Base-by-base conservation (phyloP, 495 filamentous ascomycete genomes). In the Penicillium waksmanii region DNA sequence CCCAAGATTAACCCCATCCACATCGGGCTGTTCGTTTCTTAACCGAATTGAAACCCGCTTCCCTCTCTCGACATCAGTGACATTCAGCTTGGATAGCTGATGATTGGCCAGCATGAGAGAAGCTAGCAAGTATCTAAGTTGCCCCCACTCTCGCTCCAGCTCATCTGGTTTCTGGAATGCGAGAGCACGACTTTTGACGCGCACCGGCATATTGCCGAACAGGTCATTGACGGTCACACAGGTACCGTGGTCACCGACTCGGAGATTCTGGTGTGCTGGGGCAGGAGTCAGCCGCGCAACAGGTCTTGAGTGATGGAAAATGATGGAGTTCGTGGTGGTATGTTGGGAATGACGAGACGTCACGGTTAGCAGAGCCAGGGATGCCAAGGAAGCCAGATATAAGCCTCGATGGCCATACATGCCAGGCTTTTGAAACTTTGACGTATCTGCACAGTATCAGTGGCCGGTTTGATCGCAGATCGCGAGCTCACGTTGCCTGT, bases 141-240 rank as follows among this genome's bases (percentile, higher is more conserved):
- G 72, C 13, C 90, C 85, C 88, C 91, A 94, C 52, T 89, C 82
- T 54, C 82, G 82, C 31, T 93, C 88, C 3, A 85, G 58, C 46
- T 89, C 84, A 11, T 81, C 74, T 2, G 78, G 76, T 52, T 73
- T 76, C 53, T 81, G 72, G 12, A 76, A 62, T 48, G 69, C 55
- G 5, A 80, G 65, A 11, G 84, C 80, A 63, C 92, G 82, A 66
- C 89, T 90, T 73, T 95, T 96, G 19, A 97, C 87, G n/a, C 96
- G 88, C 11, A 98, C 95, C 2, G 95, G 95, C 88, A 98, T 93
- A 50, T 91, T 93, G 2, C 94, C 95, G 73, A 97, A 98, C 12
- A 98, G 79, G 66, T 96, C 90, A 60, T 90, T 86, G 3, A 97
- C 90, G 5, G 82, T 83, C 9, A 95, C 86, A 48, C 87, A 80